Base-by-base conservation (phyloP, 257 asterid species). In the Salvia hispanica region DNA sequence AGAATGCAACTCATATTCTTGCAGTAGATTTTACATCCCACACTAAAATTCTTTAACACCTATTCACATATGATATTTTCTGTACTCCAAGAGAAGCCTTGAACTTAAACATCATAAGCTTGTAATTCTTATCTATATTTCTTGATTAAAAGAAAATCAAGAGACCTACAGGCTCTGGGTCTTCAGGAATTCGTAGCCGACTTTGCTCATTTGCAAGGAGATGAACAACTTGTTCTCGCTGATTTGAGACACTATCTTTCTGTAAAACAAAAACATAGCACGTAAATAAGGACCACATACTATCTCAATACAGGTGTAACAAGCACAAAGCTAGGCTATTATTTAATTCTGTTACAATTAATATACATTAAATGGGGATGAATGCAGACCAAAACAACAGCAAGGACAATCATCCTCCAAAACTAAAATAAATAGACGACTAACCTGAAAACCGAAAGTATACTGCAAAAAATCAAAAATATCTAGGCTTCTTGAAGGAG, bases 161-260 rank as follows among this genome's bases (percentile, higher is more conserved):
- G 42, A 60, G 69, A 86, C 94, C 42, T 76, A 93, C 99, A 58
- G 96, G 95, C 67, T 93, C 97, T 64, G 81, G 82, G 58, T 88
- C 97, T 59, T 90, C 97, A 21, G 81, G 97, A 77, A 79, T 77
- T 72, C 84, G 86, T 74, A 93, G 85, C 54, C 95, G 90, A 64
- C 86, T 93, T 67, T 93, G 99, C 80, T 90, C 97, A 79, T 93
- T 93, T 57, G 96, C 91, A 53, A 93, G 96, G 73, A 90, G 97
- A 80, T 84, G 97, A 78, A 90, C 88, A 39, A 85, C 83, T 76
- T 93, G 92, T 70, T 93, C 99, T 60, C 99, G 88, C 79, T 93
- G 99, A 82, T 90, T 93, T 42, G 97, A 85, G 74, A 90, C 95
- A 63, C 79, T 93, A 72, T 77, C 99, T 79, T 85, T 86, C 99